Conservation (phyloP, 345 rosid genomes). For the Linum lewisii region DNA sequence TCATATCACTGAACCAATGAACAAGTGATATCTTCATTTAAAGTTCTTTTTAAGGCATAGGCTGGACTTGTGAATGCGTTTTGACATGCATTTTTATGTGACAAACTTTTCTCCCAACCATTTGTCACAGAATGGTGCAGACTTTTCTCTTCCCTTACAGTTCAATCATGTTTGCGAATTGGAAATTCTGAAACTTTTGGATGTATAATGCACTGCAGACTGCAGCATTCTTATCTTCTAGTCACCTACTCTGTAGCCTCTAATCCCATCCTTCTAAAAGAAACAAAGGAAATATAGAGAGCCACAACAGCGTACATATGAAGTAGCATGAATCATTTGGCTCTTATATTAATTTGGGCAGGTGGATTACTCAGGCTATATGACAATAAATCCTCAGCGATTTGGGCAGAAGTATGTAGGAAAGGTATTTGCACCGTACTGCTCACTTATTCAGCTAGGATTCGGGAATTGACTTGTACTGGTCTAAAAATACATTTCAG, state of each 20-base stretch:
- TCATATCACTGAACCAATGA: neutral
- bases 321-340: neutral
- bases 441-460: constrained; percentile 7
- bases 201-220: neutral
- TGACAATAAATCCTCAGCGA: constrained; percentile 98
- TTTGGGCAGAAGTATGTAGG: constrained; percentile 99
- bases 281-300: neutral
- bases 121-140: neutral
- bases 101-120: neutral
- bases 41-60: constrained; percentile 1
- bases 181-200: neutral
- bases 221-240: neutral
- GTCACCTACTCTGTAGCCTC: neutral
- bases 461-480: neutral
- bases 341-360: constrained; percentile 24
- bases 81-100: neutral
- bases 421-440: constrained; percentile 45
- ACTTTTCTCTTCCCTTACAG: neutral
- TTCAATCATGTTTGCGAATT: neutral
- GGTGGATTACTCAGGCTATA: constrained; percentile 98
- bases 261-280: neutral
- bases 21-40: constrained; percentile 10
- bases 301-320: neutral
- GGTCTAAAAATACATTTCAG: constrained; percentile 26
- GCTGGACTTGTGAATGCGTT: neutral